A percentile compares a stretch with the other conserved stretches of the same genome.
Evolutionary conservation across 345 rosid species (phyloP).

Genomic region (Brassica juncea): DNA sequence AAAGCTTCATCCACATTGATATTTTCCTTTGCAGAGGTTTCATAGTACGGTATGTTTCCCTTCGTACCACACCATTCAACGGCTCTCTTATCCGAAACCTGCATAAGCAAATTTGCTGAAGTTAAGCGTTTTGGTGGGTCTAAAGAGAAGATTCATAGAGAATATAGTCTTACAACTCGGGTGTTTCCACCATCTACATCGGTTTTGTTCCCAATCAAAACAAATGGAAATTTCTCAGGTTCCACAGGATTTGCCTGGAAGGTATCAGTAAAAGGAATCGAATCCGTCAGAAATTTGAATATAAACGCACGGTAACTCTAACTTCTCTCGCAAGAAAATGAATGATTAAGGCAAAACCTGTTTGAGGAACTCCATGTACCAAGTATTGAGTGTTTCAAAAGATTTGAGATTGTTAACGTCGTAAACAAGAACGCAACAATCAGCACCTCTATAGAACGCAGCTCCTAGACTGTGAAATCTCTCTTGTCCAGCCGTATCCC

Average conservation of each 20-base stretch:
- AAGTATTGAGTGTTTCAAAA: slow-evolving; percentile 64
- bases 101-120: not conserved
- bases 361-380: slow-evolving; percentile 74
- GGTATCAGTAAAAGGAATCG: not conserved
- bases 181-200: slow-evolving; percentile 77
- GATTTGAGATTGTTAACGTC: slow-evolving; percentile 68
- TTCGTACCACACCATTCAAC: slow-evolving; percentile 72
- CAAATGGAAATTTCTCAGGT: slow-evolving; percentile 62
- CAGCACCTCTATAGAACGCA: slow-evolving; percentile 90
- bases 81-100: slow-evolving; percentile 76
- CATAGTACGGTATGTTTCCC: slow-evolving; percentile 68
- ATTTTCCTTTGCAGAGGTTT: slow-evolving; percentile 84
- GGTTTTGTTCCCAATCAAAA: slow-evolving; percentile 76
- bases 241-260: slow-evolving; percentile 67
- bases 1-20: slow-evolving; percentile 79
- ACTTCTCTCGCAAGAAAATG: slow-evolving; percentile 11
- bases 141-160: not conserved
- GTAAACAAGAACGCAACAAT: slow-evolving; percentile 77
- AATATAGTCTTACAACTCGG: slow-evolving; percentile 36
- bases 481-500: slow-evolving; percentile 99
- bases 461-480: slow-evolving; percentile 86
- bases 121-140: not conserved
- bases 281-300: not conserved
- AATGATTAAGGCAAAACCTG: slow-evolving; percentile 54
- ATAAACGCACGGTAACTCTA: not conserved